These are phyloP conservation scores for Aegilops longissima DNA, from an alignment of 176 grass and related monocot genomes.

Conservation along the genomic window DNA sequence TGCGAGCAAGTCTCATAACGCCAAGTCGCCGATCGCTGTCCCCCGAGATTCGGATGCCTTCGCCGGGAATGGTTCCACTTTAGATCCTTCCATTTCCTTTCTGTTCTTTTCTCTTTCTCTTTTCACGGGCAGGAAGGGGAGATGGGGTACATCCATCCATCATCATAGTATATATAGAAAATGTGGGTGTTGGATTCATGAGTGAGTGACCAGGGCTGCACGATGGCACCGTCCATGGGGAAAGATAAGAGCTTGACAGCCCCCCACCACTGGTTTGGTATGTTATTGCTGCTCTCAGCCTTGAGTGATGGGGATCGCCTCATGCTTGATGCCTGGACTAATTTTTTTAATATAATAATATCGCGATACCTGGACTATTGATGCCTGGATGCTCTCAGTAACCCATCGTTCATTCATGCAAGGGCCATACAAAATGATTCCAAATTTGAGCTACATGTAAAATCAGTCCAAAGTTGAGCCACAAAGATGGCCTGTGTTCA, in stretches of 20 bases:
- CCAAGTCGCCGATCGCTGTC: background rate
- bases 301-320: too few species aligned
- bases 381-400: too few species aligned
- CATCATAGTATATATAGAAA: background rate
- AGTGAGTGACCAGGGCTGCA: conserved; percentile 5
- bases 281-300: too few species aligned
- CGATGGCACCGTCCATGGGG: conserved; percentile 39
- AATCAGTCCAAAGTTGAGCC: background rate
- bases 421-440: background rate
- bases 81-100: background rate
- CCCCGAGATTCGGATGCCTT: background rate
- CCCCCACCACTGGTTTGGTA: conserved; percentile 1
- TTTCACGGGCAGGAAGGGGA: background rate
- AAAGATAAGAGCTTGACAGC: conserved; percentile 20
- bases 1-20: background rate
- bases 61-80: background rate
- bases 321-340: too few species aligned
- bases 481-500: background rate
- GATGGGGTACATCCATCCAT: background rate
- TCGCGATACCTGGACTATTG: too few species aligned
- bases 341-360: too few species aligned
- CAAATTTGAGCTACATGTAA: background rate
- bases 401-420: background rate
- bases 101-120: background rate
- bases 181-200: background rate